Percentiles rank a stretch among this genome's conserved stretches.
phyloP scores from a whole-genome alignment of 2,329 filamentous ascomycete genomes.

The Alternaria sp. region DNA sequence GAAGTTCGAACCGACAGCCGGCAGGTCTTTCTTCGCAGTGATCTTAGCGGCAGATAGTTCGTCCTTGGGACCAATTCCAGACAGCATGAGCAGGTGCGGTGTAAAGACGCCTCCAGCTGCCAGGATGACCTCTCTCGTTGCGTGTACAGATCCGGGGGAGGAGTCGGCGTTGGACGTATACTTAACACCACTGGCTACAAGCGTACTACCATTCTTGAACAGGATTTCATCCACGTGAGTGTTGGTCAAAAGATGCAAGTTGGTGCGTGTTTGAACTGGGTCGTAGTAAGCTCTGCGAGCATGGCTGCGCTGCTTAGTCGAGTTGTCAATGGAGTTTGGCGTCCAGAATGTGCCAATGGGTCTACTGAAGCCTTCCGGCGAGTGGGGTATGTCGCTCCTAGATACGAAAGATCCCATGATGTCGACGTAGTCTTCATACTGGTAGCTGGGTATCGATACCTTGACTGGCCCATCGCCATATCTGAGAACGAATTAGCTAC shows the following conservation, averaged over 20 bases:
- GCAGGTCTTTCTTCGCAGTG: slow-evolving; percentile 15
- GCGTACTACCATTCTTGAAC: slow-evolving; percentile 4
- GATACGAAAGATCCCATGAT: slow-evolving; percentile 15
- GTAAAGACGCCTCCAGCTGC: slow-evolving; percentile 65
- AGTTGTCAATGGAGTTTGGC: slow-evolving; percentile 22
- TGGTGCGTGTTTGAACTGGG: slow-evolving; percentile 9
- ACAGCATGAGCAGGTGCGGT: slow-evolving; percentile 68
- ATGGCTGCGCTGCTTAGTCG: slow-evolving; percentile 11
- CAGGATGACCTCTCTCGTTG: slow-evolving; percentile 61
- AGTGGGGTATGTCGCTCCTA: slow-evolving; percentile 14
- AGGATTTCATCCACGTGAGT: slow-evolving; percentile 21
- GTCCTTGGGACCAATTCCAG: slow-evolving; percentile 60
- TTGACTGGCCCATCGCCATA: slow-evolving; percentile 26
- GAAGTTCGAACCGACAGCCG: slow-evolving; percentile 31
- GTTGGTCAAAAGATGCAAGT: slow-evolving; percentile 17
- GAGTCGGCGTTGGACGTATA: slow-evolving; percentile 9
- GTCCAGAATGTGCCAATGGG: slow-evolving; percentile 37
- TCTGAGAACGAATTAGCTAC: not conserved
- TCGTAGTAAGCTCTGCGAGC: slow-evolving; percentile 25
- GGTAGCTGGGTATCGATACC: slow-evolving; percentile 23
- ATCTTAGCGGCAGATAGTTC: slow-evolving; percentile 17
- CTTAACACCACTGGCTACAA: slow-evolving; percentile 19
- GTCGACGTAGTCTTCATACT: slow-evolving; percentile 20
- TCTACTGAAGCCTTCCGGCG: slow-evolving; percentile 11
- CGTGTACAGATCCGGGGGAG: slow-evolving; percentile 10